phyloP scores from a whole-genome alignment of 345 rosid genomes.

The Salix arbutifolia region DNA sequence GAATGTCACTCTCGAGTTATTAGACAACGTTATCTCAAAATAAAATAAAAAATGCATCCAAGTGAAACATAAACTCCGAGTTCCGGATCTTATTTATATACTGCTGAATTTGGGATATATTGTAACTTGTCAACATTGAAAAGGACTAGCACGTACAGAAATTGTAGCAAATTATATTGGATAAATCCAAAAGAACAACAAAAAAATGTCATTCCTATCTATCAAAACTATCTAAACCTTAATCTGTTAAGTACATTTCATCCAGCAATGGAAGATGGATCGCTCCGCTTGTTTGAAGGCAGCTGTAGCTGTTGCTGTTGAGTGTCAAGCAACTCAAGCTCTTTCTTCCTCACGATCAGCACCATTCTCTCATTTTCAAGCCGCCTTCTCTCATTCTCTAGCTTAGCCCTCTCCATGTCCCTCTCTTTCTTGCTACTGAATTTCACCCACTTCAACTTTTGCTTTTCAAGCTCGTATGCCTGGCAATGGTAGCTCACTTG shows the following conservation, averaged over 20 bases:
- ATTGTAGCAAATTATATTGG: neutral
- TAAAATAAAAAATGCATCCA: neutral
- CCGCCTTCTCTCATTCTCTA: slow-evolving; percentile 58
- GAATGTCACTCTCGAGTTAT: neutral
- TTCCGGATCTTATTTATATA: neutral
- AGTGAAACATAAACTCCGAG: neutral
- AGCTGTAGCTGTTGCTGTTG: slow-evolving; percentile 48
- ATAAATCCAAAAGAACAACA: neutral
- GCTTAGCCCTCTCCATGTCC: slow-evolving; percentile 86
- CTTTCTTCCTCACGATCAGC: slow-evolving; percentile 57
- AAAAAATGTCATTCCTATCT: neutral
- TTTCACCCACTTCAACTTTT: slow-evolving; percentile 85
- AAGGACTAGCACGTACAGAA: neutral
- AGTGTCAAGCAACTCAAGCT: slow-evolving; percentile 51
- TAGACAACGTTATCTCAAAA: neutral
- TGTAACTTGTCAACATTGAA: neutral
- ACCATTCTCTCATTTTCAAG: slow-evolving; percentile 80
- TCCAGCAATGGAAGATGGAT: slow-evolving; percentile 56
- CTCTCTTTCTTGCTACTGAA: slow-evolving; percentile 85
- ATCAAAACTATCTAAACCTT: neutral
- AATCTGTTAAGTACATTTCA: slow-evolving; percentile 15
- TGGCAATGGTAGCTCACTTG: slow-evolving; percentile 54
- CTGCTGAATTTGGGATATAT: neutral
- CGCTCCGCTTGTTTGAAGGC: slow-evolving; percentile 54
- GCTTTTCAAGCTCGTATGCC: slow-evolving; percentile 80